Conservation (phyloP, 73 alveolate species). For the Halteria grandinella region DNA sequence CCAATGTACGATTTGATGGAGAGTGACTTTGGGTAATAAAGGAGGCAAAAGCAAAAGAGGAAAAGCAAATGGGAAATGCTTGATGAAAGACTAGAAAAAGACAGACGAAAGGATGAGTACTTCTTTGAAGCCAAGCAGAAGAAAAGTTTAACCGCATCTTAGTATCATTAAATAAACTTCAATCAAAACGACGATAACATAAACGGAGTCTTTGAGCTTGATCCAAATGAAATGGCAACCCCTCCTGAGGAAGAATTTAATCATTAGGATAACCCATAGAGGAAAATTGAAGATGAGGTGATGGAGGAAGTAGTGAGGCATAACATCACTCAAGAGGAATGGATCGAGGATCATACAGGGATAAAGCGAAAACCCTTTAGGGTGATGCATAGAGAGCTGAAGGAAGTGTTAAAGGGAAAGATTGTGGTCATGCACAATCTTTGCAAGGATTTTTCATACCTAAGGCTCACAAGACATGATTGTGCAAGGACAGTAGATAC, state of each 20-base stretch:
- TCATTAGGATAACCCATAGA: neutral
- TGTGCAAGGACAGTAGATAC: conserved; percentile 62
- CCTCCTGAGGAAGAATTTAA: neutral
- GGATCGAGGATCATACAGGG: conserved; percentile 66
- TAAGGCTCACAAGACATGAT: conserved; percentile 66
- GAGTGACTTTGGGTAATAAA: too few relatives aligned
- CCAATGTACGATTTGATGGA: too few relatives aligned
- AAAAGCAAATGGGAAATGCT: neutral
- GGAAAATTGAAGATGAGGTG: neutral
- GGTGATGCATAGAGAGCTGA: conserved; percentile 61
- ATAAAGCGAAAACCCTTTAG: conserved; percentile 53
- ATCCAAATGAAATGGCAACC: conserved; percentile 8
- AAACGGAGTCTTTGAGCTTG: conserved; percentile 36
- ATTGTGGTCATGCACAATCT: conserved; percentile 59
- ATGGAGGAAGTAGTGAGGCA: neutral
- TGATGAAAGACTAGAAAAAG: neutral
- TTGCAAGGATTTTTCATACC: conserved; percentile 53
- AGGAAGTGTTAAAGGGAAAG: conserved; percentile 57
- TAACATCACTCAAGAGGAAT: neutral
- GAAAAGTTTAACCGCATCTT: neutral
- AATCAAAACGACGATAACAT: neutral
- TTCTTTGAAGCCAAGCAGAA: neutral
- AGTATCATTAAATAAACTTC: neutral
- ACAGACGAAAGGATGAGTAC: conserved; percentile 21
- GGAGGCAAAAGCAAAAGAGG: conserved; percentile 6